Conservation (phyloP, 73 alveolate genomes). For the Paramecium sexaurelia region DNA sequence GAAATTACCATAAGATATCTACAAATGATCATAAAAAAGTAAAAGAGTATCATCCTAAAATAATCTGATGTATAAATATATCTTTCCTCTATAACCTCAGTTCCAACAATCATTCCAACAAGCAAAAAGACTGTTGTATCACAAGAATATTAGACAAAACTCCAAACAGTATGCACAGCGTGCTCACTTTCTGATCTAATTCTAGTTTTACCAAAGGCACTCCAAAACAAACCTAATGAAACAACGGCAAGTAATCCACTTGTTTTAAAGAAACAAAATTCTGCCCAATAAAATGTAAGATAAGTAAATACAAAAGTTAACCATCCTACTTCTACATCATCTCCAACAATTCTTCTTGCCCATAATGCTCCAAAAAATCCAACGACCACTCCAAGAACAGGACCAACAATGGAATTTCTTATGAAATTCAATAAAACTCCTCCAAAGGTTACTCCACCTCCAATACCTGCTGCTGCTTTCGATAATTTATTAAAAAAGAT, state of each 20-base stretch:
- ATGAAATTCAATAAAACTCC: slow-evolving; percentile 63
- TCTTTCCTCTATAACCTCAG: slow-evolving; percentile 62
- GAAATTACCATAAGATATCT: slow-evolving; percentile 65
- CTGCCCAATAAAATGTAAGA: slow-evolving; percentile 75
- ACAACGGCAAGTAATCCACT: slow-evolving; percentile 75
- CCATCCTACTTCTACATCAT: slow-evolving; percentile 72
- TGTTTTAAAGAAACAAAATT: slow-evolving; percentile 53
- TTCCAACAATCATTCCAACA: slow-evolving; percentile 75
- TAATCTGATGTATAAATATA: slow-evolving; percentile 70
- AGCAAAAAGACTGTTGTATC: slow-evolving; percentile 74
- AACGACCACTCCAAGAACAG: slow-evolving; percentile 66
- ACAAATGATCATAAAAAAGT: slow-evolving; percentile 68
- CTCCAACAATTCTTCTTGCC: slow-evolving; percentile 74
- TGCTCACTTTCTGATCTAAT: slow-evolving; percentile 71
- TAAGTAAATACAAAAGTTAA: slow-evolving; percentile 70
- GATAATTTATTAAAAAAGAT: slow-evolving; percentile 65
- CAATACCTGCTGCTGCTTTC: slow-evolving; percentile 54
- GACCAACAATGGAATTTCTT: slow-evolving; percentile 75
- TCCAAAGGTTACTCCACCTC: slow-evolving; percentile 72
- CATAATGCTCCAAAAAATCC: slow-evolving; percentile 72
- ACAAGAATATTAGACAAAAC: slow-evolving; percentile 66
- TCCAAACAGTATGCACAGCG: slow-evolving; percentile 74
- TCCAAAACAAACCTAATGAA: slow-evolving; percentile 76
- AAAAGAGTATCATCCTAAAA: slow-evolving; percentile 68
- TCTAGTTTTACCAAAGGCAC: slow-evolving; percentile 71